phyloP scores from a whole-genome alignment of 352 stramenopile species.

The Phytophthora agathidicida region DNA sequence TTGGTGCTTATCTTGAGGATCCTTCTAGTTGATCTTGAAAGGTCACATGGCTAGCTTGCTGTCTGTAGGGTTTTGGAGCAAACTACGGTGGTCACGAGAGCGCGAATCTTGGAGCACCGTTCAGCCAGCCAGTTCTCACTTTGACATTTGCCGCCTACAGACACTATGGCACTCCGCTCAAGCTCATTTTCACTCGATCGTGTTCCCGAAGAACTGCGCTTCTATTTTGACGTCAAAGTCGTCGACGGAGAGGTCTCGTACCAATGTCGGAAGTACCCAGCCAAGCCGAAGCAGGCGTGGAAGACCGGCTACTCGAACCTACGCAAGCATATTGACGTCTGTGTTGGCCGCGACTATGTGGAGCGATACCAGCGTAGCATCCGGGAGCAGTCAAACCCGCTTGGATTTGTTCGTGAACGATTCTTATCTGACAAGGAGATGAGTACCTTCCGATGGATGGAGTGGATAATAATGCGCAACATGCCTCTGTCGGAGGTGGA shows the following conservation, averaged over 20 bases:
- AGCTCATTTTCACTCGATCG: background rate
- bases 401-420: slow-evolving; percentile 3
- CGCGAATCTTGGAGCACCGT: too few relatives aligned
- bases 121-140: too few relatives aligned
- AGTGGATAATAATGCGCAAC: slow-evolving; percentile 9
- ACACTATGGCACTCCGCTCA: background rate
- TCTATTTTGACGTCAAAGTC: background rate
- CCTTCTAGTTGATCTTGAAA: too few relatives aligned
- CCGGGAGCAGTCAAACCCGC: background rate
- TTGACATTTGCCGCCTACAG: too few relatives aligned
- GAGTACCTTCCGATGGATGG: slow-evolving; percentile 1
- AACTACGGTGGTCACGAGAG: too few relatives aligned
- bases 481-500: slow-evolving; percentile 9
- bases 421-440: background rate
- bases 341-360: slow-evolving; percentile 3
- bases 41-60: too few relatives aligned
- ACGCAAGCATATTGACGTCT: slow-evolving; percentile 4
- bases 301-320: slow-evolving; percentile 13
- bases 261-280: slow-evolving; percentile 5
- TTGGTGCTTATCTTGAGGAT: too few relatives aligned
- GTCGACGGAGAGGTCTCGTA: background rate
- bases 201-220: slow-evolving; percentile 3
- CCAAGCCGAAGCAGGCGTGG: slow-evolving; percentile 7
- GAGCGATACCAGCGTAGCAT: background rate
- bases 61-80: too few relatives aligned